Evolutionary conservation across 2,329 filamentous ascomycete species (phyloP).

Genomic region (Cercospora canescens): DNA sequence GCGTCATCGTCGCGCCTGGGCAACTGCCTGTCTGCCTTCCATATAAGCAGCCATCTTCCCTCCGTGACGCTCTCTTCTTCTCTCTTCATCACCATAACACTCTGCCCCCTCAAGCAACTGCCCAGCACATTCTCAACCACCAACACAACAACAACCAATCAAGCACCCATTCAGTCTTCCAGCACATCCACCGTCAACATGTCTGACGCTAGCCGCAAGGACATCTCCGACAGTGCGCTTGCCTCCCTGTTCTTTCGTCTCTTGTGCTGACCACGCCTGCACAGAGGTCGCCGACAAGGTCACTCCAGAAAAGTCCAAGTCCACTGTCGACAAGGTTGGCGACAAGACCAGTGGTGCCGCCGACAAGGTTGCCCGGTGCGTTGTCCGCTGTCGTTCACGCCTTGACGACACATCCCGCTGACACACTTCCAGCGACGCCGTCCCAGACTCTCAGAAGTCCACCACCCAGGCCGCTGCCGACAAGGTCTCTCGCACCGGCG

Average conservation of each 20-base stretch:
- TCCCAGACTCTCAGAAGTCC: slow-evolving; percentile 58
- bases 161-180: slow-evolving; percentile 22
- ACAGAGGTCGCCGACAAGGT: slow-evolving; percentile 58
- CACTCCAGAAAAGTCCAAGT: slow-evolving; percentile 62
- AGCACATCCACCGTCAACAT: slow-evolving; percentile 45
- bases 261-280: slow-evolving; percentile 9
- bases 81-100: slow-evolving; percentile 1
- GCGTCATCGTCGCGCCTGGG: neutral
- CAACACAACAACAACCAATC: slow-evolving; percentile 11
- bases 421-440: slow-evolving; percentile 41
- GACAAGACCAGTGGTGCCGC: slow-evolving; percentile 56
- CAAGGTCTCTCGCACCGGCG: slow-evolving; percentile 46
- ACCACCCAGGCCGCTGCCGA: slow-evolving; percentile 53
- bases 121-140: slow-evolving; percentile 18
- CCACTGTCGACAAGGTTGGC: slow-evolving; percentile 59
- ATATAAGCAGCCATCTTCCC: neutral
- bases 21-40: neutral
- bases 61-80: neutral
- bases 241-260: neutral
- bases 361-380: slow-evolving; percentile 49
- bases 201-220: slow-evolving; percentile 64
- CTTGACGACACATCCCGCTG: too few species aligned
- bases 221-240: slow-evolving; percentile 52
- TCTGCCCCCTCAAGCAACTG: slow-evolving; percentile 7
- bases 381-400: too few species aligned